A percentile compares a stretch with the other conserved stretches of the same genome.
Conservation (phyloP, 2,329 filamentous ascomycete species). For the Scedosporium aurantiacum region DNA sequence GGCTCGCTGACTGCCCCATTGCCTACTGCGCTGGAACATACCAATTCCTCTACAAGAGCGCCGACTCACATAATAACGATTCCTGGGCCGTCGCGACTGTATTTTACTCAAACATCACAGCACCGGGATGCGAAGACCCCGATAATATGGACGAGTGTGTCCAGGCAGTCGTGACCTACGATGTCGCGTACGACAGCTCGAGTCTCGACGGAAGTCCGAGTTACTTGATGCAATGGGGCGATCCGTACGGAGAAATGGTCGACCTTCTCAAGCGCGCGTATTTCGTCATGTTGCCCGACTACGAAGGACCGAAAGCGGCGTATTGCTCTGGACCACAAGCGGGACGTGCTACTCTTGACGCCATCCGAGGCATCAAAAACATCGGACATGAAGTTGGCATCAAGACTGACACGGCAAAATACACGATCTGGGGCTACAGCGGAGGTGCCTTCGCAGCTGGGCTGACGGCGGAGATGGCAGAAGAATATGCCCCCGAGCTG, state of each 20-base stretch:
- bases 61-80: slow-evolving; percentile 11
- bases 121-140: not conserved
- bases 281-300: slow-evolving; percentile 35
- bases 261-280: slow-evolving; percentile 26
- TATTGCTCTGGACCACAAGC: slow-evolving; percentile 31
- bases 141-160: not conserved
- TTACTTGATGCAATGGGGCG: slow-evolving; percentile 21
- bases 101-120: slow-evolving; percentile 17
- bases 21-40: not conserved
- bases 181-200: slow-evolving; percentile 28
- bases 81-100: slow-evolving; percentile 13
- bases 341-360: slow-evolving; percentile 33
- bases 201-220: slow-evolving; percentile 25
- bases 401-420: slow-evolving; percentile 19
- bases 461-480: slow-evolving; percentile 40
- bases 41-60: slow-evolving; percentile 24
- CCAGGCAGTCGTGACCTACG: slow-evolving; percentile 26
- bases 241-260: slow-evolving; percentile 11
- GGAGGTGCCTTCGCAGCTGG: slow-evolving; percentile 41
- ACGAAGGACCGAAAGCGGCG: slow-evolving; percentile 30
- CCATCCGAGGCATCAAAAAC: slow-evolving; percentile 28
- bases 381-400: slow-evolving; percentile 18
- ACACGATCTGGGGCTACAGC: slow-evolving; percentile 44
- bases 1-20: not conserved
- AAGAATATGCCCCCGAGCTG: slow-evolving; percentile 41